Evolutionary conservation across 78 protist species (phyloP).

Genomic region (Bigelowiella natans): DNA sequence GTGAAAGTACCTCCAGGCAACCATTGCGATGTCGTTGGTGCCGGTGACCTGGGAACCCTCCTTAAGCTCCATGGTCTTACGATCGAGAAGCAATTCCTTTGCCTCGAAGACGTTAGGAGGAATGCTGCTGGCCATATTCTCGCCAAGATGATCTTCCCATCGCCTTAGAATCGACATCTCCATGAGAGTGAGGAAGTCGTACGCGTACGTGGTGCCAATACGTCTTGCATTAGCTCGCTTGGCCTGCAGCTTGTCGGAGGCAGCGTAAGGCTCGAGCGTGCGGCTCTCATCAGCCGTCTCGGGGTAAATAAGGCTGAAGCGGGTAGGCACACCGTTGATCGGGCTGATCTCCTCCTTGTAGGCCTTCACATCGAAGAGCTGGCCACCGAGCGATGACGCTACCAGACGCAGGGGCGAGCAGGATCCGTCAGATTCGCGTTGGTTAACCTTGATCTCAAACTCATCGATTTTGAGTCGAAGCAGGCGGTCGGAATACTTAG

Average conservation of each 20-base stretch:
- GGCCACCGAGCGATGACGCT: not conserved
- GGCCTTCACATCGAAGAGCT: not conserved
- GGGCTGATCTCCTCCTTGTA: not conserved
- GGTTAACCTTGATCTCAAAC: not conserved
- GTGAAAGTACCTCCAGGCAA: constrained; percentile 78
- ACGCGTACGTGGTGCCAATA: not conserved
- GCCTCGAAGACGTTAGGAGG: not conserved
- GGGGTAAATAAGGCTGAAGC: not conserved
- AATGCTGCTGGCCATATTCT: not conserved
- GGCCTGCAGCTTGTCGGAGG: not conserved
- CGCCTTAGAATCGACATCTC: not conserved
- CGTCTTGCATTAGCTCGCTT: not conserved
- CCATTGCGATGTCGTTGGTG: constrained; percentile 75
- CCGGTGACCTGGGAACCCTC: constrained; percentile 19
- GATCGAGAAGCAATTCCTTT: not conserved
- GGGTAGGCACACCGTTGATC: not conserved
- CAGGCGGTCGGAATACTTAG: not conserved
- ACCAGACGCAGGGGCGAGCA: not conserved
- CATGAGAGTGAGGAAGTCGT: not conserved
- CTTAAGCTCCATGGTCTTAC: not conserved
- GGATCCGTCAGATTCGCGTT: not conserved
- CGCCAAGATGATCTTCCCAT: not conserved
- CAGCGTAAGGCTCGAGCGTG: not conserved
- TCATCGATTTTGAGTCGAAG: not conserved
- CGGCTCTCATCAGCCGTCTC: not conserved